Percentiles rank a stretch among this genome's conserved stretches.
Evolutionary conservation across 1,284 basidiomycete genomes (phyloP).

Genomic region (Rhodotorula sp.): DNA sequence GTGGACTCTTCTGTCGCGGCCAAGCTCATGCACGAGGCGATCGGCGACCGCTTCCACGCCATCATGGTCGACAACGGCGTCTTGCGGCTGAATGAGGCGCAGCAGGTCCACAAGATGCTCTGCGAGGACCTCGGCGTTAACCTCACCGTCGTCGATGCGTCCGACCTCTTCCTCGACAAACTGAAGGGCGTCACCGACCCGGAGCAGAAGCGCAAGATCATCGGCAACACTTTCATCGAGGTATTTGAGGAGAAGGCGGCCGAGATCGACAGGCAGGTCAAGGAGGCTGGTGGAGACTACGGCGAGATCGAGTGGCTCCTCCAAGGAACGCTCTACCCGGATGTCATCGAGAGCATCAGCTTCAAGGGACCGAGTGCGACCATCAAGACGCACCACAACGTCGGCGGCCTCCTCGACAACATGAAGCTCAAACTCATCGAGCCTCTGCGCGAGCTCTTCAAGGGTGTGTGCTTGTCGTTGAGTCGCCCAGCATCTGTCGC

Average conservation of each 20-base stretch:
- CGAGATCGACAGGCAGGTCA: constrained; percentile 80
- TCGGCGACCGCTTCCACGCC: constrained; percentile 97
- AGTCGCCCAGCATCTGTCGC: background rate
- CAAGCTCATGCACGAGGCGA: constrained; percentile 99
- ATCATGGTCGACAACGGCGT: constrained; percentile 99
- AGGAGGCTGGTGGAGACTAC: constrained; percentile 59
- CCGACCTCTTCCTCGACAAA: constrained; percentile 85
- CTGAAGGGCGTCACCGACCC: constrained; percentile 92
- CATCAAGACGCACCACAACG: constrained; percentile 99
- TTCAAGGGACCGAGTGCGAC: constrained; percentile 99
- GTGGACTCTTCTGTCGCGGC: constrained; percentile 98
- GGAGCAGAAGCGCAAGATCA: constrained; percentile 96
- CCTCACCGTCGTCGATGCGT: constrained; percentile 92
- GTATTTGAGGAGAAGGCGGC: constrained; percentile 92
- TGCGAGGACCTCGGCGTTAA: constrained; percentile 93
- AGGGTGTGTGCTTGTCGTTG: constrained; percentile 60
- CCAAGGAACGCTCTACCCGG: constrained; percentile 98
- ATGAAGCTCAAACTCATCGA: constrained; percentile 99
- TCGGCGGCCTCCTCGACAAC: constrained; percentile 90
- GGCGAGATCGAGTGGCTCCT: constrained; percentile 90
- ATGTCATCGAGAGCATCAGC: constrained; percentile 98
- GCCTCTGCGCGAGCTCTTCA: constrained; percentile 95
- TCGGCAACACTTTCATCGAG: constrained; percentile 98
- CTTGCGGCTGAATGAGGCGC: constrained; percentile 83
- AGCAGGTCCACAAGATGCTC: constrained; percentile 94